Percentiles rank a stretch among this genome's conserved stretches.
These are phyloP conservation scores for Colletotrichum nymphaeae DNA, from an alignment of 2,329 filamentous ascomycete genomes.

Conservation along the genomic window DNA sequence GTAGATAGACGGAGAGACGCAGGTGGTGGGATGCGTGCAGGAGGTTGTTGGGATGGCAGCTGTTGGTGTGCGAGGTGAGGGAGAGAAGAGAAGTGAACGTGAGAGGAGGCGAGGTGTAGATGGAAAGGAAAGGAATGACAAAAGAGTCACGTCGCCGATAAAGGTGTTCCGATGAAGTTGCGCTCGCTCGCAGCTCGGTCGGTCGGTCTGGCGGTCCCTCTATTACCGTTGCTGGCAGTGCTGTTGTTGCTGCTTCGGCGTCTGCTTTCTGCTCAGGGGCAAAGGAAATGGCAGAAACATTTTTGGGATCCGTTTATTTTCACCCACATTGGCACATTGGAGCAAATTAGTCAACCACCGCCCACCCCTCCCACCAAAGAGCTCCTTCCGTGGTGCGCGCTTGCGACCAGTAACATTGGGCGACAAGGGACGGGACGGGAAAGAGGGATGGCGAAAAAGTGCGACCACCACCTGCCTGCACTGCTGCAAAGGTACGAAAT, in stretches of 20 bases:
- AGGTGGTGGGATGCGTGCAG: not conserved
- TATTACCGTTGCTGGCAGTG: not conserved
- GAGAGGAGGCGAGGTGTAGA: not conserved
- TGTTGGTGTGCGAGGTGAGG: not conserved
- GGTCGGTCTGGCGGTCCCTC: not conserved
- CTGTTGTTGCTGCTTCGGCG: not conserved
- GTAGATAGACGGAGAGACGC: not conserved
- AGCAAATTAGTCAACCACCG: not conserved
- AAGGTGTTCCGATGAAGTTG: constrained; percentile 6
- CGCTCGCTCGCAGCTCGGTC: not conserved
- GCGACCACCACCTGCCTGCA: not conserved
- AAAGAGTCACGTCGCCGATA: not conserved
- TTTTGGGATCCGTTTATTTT: not conserved
- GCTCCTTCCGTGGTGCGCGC: not conserved
- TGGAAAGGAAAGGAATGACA: not conserved
- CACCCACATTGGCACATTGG: not conserved
- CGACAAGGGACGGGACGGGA: not conserved
- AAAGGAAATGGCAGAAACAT: not conserved
- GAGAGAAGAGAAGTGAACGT: not conserved
- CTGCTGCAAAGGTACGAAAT: too few relatives aligned
- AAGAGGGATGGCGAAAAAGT: not conserved
- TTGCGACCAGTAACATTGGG: not conserved
- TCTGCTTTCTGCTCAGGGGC: not conserved
- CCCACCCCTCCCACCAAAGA: not conserved
- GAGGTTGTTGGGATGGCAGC: not conserved